Evolutionary conservation across 192 early-diverging fungal genomes (phyloP), one percentile per base, ranked within the genome.

Genomic region (Coemansia sp.): DNA sequence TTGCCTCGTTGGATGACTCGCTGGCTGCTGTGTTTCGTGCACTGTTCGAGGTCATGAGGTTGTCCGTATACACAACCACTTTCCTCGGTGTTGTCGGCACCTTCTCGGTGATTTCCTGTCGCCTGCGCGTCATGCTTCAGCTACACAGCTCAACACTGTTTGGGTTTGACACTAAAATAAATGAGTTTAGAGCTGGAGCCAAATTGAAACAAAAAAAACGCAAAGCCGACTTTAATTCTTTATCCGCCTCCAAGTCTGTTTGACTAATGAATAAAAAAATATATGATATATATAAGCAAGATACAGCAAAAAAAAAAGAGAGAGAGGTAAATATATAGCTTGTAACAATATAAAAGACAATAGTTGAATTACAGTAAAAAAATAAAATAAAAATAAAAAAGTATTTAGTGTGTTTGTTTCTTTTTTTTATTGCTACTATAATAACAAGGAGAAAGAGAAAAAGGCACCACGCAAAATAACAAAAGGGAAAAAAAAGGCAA

Each of bases 61-160:
- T 84, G 62, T 84, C 73, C n/a, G 76, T 79, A 55, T 84, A 84
- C 20, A 84, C 74, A 17, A 84, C 67, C n/a, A 84, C 76, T 53
- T 84, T 84, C 39, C 81, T 72, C 43, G 81, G 81, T 35, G 80
- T 83, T 35, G 69, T 83, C 22, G 80, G 80, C 57, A 77, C 75
- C 45, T 57, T 60, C 51, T 83, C 80, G 0, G 75, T 83, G 45
- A 83, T 74, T 28, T 73, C 72, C 63, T 72, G 75, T 53, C 74
- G 71, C 67, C 75, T 83, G 61, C 80, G 80, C 17, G 74, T 65
- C 75, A 83, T 76, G 38, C 35, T 68, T n/a, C 12, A 20, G 7
- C 8, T 43, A 58, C 12, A 38, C 15, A 39, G 11, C 11, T 34
- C 9, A 22, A 51, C 22, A 28, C 22, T 18, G 20, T 2, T 8